Base-by-base conservation (phyloP, 1,284 basidiomycete genomes). In the Bondarzewia mesenterica region DNA sequence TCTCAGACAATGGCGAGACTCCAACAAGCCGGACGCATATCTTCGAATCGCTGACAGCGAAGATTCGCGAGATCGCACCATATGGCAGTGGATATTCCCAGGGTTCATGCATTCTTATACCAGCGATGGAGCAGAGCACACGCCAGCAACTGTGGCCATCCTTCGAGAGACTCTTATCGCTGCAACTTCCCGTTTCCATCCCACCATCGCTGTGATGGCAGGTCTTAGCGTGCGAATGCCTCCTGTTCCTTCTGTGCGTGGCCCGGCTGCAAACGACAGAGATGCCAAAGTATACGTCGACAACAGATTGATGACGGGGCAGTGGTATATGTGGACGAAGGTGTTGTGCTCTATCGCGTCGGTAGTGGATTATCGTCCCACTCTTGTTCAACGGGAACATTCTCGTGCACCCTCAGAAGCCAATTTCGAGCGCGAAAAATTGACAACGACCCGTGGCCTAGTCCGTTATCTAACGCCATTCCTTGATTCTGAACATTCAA, bases 241-340 rank as follows among this genome's bases (percentile, higher is more conserved):
- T 16, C 12, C 16, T 22, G 38, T 12, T 40, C 16, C 50, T 16
- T 43, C 50, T 16, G 27, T 50, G n/a, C 48, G 50, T 20, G 46
- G 26, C 4, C 26, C 22, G 12, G 45, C 42, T 22, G 20, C n/a
- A 7, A 54, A 60, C 1, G 81, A 82, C 42, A 72, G 70, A 46
- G 78, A 82, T 49, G 74, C 74, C 0, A 49, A 73, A n/a, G 65
- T 82, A 18, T 27, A 10, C 3, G 68, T 73, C 20, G 90, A 93
- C 22, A 80, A 82, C 50, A 75, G 72, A 53, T 63, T 70, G 7
- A 66, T 85, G 35, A 79, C 93, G 20, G 83, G 88, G 42, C 91
- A 95, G 62, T 97, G 93, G 93, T 79, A 88, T 52, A 72, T 85
- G 23, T 95, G 91, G 83, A 75, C 92, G 43, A 86, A 89, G 52